Conservation (phyloP, 805 yeast genomes). For the Yamadazyma paraphyllophila region DNA sequence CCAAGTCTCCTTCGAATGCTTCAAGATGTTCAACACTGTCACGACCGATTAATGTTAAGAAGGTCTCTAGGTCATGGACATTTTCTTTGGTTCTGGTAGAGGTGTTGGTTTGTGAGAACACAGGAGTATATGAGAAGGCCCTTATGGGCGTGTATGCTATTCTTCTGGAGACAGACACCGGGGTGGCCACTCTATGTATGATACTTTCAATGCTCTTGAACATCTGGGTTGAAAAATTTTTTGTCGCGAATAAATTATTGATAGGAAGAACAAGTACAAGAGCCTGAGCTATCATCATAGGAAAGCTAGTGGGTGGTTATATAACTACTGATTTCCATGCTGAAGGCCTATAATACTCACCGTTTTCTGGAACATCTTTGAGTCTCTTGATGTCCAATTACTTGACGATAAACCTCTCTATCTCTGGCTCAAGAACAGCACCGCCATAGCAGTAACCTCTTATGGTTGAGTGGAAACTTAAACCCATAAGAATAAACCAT, state of each 20-base stretch:
- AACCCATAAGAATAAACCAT: too few relatives aligned
- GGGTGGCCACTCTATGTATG: not conserved
- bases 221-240: constrained; percentile 6
- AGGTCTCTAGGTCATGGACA: constrained; percentile 63
- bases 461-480: too few relatives aligned
- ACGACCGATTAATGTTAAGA: constrained; percentile 78
- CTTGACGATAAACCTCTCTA: too few relatives aligned
- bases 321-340: too few relatives aligned
- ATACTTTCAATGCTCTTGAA: constrained; percentile 1
- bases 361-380: too few relatives aligned
- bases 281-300: too few relatives aligned
- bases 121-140: constrained; percentile 12
- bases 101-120: constrained; percentile 49
- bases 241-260: not conserved
- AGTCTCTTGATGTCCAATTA: too few relatives aligned
- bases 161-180: not conserved
- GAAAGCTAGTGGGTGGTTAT: too few relatives aligned
- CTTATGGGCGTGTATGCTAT: constrained; percentile 1
- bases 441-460: too few relatives aligned
- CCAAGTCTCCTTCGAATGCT: constrained; percentile 57
- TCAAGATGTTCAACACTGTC: constrained; percentile 65
- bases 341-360: too few relatives aligned
- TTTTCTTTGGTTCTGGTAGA: constrained; percentile 44
- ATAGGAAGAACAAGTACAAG: too few relatives aligned
- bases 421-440: too few relatives aligned